Evolutionary conservation across 1,284 basidiomycete genomes (phyloP).

Genomic region (Cyathus olla): DNA sequence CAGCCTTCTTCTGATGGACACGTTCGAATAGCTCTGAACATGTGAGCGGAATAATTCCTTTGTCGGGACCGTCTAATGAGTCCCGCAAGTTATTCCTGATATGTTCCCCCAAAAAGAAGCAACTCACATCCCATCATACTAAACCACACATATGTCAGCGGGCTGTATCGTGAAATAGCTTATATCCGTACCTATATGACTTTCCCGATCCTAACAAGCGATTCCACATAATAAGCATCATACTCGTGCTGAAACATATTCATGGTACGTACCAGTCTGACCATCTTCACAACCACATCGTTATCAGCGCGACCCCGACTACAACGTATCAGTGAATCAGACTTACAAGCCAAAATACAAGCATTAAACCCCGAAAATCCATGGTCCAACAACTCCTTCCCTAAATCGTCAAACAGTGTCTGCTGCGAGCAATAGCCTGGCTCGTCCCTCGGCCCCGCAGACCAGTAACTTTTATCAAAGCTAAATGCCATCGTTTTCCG

Average conservation of each 20-base stretch:
- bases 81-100: background rate
- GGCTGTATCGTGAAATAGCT: background rate
- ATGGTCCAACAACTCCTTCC: constrained; percentile 94
- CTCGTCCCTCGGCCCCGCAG: constrained; percentile 89
- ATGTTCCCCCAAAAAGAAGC: constrained; percentile 22
- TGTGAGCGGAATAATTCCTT: constrained; percentile 97
- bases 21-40: constrained; percentile 93
- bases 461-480: constrained; percentile 98
- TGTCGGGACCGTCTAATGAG: constrained; percentile 88
- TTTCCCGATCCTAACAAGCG: constrained; percentile 81
- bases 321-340: constrained; percentile 2
- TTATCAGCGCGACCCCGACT: background rate
- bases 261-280: constrained; percentile 77
- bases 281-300: constrained; percentile 65
- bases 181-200: constrained; percentile 79
- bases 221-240: constrained; percentile 11
- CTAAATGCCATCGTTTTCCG: constrained; percentile 91
- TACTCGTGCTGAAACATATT: constrained; percentile 3
- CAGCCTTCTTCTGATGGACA: constrained; percentile 74
- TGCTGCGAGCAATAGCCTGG: constrained; percentile 92
- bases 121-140: constrained; percentile 99
- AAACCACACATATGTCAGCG: constrained; percentile 6
- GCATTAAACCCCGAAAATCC: constrained; percentile 98
- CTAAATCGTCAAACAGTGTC: constrained; percentile 95
- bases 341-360: constrained; percentile 97